These are phyloP conservation scores for Suillus cothurnatus DNA, from an alignment of 768 basidiomycete species.

Conservation along the genomic window DNA sequence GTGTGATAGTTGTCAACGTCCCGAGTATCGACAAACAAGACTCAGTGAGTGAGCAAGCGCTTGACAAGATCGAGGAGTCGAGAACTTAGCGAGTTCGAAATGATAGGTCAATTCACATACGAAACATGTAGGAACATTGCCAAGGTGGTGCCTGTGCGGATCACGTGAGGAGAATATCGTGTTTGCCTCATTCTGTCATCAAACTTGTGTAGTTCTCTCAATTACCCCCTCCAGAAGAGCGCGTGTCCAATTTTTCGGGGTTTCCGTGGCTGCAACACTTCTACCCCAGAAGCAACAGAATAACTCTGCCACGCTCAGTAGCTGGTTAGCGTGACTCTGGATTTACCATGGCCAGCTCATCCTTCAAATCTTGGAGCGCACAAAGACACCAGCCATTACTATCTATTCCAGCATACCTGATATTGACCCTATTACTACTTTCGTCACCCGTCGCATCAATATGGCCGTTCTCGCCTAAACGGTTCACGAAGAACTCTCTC, in stretches of 20 bases:
- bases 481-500: conserved; percentile 81
- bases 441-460: conserved; percentile 32
- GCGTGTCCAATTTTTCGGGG: not conserved
- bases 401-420: conserved; percentile 1
- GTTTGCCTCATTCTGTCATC: not conserved
- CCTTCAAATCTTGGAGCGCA: conserved; percentile 5
- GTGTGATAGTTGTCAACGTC: not conserved
- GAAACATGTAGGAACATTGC: no score
- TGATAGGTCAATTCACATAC: not conserved
- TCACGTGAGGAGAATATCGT: not conserved
- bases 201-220: not conserved
- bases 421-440: conserved; percentile 19
- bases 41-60: not conserved
- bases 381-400: conserved; percentile 4
- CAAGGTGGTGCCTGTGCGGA: not conserved
- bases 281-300: not conserved
- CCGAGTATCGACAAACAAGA: not conserved
- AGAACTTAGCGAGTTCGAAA: not conserved
- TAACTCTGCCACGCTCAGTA: not conserved
- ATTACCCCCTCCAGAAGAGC: not conserved
- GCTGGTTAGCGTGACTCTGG: not conserved
- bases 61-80: not conserved
- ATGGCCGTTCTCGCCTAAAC: conserved; percentile 90
- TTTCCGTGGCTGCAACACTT: not conserved
- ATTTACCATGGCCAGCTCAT: not conserved